phyloP scores from a whole-genome alignment of 768 basidiomycete species.

The Boletus pseudopeckii region DNA sequence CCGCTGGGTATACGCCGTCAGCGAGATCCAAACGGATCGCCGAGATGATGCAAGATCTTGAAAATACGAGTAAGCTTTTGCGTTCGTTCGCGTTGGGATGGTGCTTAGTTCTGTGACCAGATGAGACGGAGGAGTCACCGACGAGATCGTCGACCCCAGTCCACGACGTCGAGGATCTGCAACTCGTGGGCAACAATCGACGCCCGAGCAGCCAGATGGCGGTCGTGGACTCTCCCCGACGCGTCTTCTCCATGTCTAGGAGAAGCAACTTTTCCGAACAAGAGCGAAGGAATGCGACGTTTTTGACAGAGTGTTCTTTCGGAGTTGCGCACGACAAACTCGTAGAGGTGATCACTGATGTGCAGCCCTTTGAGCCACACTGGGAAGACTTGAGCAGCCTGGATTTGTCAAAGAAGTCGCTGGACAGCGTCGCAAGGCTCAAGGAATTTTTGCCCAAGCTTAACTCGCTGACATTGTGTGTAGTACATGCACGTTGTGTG shows the following conservation, averaged over 20 bases:
- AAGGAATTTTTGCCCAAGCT: conserved; percentile 90
- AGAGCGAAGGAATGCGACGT: conserved; percentile 52
- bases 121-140: conserved; percentile 49
- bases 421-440: conserved; percentile 65
- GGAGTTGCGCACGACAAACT: conserved; percentile 89
- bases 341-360: conserved; percentile 89
- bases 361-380: conserved; percentile 90
- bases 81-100: conserved; percentile 10
- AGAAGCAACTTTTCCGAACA: conserved; percentile 35
- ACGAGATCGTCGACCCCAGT: conserved; percentile 50
- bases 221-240: conserved; percentile 32
- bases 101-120: not conserved
- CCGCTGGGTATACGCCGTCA: conserved; percentile 46
- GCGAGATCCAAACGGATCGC: conserved; percentile 77
- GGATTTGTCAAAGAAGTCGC: conserved; percentile 59
- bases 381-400: conserved; percentile 82
- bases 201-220: conserved; percentile 35
- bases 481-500: conserved; percentile 20
- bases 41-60: conserved; percentile 73
- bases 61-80: conserved; percentile 59
- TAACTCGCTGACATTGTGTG: conserved; percentile 73
- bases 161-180: conserved; percentile 45
- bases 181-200: conserved; percentile 40
- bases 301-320: conserved; percentile 96
- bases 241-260: conserved; percentile 45